phyloP scores from a whole-genome alignment of 345 rosid species.

The Erysimum cheiranthoides region DNA sequence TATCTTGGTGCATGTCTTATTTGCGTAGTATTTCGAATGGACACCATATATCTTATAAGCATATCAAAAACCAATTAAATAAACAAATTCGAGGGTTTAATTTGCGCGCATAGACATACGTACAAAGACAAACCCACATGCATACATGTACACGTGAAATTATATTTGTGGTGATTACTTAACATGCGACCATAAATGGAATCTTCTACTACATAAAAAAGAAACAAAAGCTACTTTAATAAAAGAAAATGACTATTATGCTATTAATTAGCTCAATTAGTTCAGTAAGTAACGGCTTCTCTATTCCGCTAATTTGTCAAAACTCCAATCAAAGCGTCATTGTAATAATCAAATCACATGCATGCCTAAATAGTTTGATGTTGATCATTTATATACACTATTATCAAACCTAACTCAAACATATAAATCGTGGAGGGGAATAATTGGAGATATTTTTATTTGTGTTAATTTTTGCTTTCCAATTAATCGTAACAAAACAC shows the following conservation, averaged over 20 bases:
- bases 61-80: not conserved
- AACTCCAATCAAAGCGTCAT: conserved; percentile 15
- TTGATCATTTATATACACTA: conserved; percentile 5
- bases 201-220: conserved; percentile 1
- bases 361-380: not conserved
- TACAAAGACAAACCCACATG: conserved; percentile 27
- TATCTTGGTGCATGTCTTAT: too few relatives aligned
- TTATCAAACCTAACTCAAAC: not conserved
- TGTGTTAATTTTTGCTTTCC: not conserved
- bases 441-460: not conserved
- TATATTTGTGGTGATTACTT: not conserved
- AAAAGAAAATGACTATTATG: not conserved
- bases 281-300: not conserved
- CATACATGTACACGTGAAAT: conserved; percentile 15
- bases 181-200: conserved; percentile 6
- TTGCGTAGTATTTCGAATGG: too few relatives aligned
- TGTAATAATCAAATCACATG: conserved; percentile 21
- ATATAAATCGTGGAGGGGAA: conserved; percentile 1
- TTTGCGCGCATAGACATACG: not conserved
- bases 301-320: conserved; percentile 25
- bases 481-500: not conserved
- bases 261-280: not conserved
- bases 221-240: conserved; percentile 5
- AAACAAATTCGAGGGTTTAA: not conserved
- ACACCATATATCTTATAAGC: not conserved